Evolutionary conservation across 2,329 filamentous ascomycete species (phyloP), one percentile per base, ranked within the genome.

Genomic region (Beauveria rudraprayagi): DNA sequence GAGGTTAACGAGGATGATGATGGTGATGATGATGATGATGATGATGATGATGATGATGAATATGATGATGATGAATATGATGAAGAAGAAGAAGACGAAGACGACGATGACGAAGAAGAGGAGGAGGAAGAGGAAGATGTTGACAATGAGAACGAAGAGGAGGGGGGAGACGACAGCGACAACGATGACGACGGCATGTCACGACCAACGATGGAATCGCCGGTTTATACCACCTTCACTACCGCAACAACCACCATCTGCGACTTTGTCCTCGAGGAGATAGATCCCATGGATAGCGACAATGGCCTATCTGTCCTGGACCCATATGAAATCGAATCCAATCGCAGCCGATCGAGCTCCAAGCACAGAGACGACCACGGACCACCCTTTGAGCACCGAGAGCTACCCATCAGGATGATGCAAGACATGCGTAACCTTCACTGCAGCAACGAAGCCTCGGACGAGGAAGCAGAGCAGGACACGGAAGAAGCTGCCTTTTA

Each of bases 251-350:
- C 63, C 17, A 61, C 68, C 37, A 40, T 61, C 41, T 70, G 68
- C 60, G 66, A 71, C 41, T 74, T 81, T 43, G 67, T 71, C 11
- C 71, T 82, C 34, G 80, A 82, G 62, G 80, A 81, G 63, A 73
- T 80, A 60, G 77, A 77, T 56, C 72, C 74, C 3, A 75, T 75
- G 74, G 77, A 79, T 61, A 76, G 73, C 65, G 77, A 77, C 28
- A 77, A 78, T 5, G 73, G 73, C 19, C 67, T 75, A 26, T 74
- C 74, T 37, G 71, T 79, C 28, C 67, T 82, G 26, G 72, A 69
- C 10, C 80, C 80, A 0, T 72, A 74, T 14, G 73, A 76, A 60
- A 79, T 81, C 57, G 80, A 82, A 65, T 77, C 78, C 16, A 74
- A 75, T 52, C 72, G 73, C 24, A 78, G 76, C 63, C 71, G 74